Conservation (phyloP, 179 eudicot species). For the Monotropa hypopitys region DNA sequence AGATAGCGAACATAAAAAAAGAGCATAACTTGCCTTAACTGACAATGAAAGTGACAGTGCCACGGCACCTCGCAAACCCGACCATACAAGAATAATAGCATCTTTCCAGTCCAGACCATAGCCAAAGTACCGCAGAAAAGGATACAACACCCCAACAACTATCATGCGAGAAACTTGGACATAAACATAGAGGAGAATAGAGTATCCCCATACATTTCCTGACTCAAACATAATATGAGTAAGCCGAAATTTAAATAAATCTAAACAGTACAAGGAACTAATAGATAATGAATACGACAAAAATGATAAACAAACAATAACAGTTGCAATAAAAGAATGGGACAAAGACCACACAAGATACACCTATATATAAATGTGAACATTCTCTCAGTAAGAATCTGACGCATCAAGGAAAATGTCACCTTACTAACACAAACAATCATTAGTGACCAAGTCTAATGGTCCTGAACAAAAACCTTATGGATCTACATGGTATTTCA, state of each 20-base stretch:
- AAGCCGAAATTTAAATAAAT: not conserved
- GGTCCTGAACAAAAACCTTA: not conserved
- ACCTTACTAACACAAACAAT: not conserved
- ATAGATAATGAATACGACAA: not conserved
- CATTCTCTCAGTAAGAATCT: not conserved
- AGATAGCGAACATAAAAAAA: not conserved
- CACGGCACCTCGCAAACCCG: constrained; percentile 92
- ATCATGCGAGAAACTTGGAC: constrained; percentile 60
- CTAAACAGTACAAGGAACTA: not conserved
- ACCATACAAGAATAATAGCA: constrained; percentile 73
- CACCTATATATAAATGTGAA: not conserved
- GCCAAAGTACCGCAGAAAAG: constrained; percentile 62
- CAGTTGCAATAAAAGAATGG: not conserved
- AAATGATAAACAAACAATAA: not conserved
- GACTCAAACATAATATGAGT: not conserved
- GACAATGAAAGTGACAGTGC: constrained; percentile 82
- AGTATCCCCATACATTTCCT: constrained; percentile 85
- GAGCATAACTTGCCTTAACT: constrained; percentile 53
- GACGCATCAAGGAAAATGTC: not conserved
- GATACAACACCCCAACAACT: constrained; percentile 65
- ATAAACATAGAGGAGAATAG: constrained; percentile 62
- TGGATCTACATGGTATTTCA: not conserved
- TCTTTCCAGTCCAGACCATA: constrained; percentile 97
- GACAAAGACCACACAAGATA: not conserved
- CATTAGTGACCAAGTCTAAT: not conserved